A percentile compares a stretch with the other conserved stretches of the same genome.
These are phyloP conservation scores for Yarrowia sp. DNA, from an alignment of 805 yeast genomes.

Conservation along the genomic window DNA sequence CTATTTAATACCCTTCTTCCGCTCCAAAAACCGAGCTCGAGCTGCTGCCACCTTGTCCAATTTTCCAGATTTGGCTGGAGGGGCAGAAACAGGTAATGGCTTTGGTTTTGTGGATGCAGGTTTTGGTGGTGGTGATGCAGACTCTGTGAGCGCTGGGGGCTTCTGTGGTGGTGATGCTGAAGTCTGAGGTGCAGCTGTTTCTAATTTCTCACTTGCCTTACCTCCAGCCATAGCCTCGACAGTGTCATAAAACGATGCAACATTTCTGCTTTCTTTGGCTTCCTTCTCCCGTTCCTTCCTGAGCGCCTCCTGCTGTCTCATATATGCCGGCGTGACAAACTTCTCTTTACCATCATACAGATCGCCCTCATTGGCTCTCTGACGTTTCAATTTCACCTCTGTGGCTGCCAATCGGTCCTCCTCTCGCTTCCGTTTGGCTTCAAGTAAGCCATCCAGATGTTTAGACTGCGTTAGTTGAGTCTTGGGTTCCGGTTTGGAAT, in stretches of 20 bases:
- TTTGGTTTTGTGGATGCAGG: background rate
- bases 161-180: too few species aligned
- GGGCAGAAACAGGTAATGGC: background rate
- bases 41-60: conserved; percentile 9
- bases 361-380: conserved; percentile 43
- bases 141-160: background rate
- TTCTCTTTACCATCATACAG: conserved; percentile 42
- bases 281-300: conserved; percentile 29
- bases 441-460: conserved; percentile 44
- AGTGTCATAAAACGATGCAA: background rate
- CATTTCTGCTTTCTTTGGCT: conserved; percentile 28
- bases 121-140: background rate
- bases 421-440: conserved; percentile 47
- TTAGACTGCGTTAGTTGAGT: conserved; percentile 25
- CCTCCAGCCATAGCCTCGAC: conserved; percentile 9
- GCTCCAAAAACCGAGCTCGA: conserved; percentile 10
- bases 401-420: conserved; percentile 44
- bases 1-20: background rate
- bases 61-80: background rate
- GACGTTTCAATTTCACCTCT: conserved; percentile 39
- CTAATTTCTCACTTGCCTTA: too few species aligned
- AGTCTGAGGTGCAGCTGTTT: too few species aligned
- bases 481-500: conserved; percentile 28
- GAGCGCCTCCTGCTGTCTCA: conserved; percentile 40
- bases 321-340: conserved; percentile 51